These are phyloP conservation scores for Cystofilobasidium macerans DNA, from an alignment of 768 basidiomycete species.

Conservation along the genomic window DNA sequence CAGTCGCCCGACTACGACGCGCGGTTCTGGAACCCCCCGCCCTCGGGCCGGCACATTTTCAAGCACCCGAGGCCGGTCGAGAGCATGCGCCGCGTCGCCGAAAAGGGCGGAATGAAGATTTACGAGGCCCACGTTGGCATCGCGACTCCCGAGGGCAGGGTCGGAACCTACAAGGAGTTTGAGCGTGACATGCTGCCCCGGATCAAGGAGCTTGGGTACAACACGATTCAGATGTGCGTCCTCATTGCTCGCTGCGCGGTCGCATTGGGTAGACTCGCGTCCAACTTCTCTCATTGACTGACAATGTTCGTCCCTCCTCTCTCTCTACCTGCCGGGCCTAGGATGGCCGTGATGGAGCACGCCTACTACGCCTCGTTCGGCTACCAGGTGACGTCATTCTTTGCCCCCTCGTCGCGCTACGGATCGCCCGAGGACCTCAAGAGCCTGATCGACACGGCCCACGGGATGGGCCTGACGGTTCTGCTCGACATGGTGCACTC, in stretches of 20 bases:
- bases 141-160: slow-evolving; percentile 71
- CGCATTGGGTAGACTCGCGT: background rate
- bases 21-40: slow-evolving; percentile 95
- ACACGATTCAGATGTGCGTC: slow-evolving; percentile 69
- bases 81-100: slow-evolving; percentile 48
- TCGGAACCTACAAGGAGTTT: slow-evolving; percentile 95
- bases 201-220: slow-evolving; percentile 87
- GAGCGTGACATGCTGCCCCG: slow-evolving; percentile 69
- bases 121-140: slow-evolving; percentile 99
- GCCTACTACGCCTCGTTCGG: slow-evolving; percentile 98
- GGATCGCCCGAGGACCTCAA: slow-evolving; percentile 88
- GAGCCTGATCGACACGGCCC: slow-evolving; percentile 88
- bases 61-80: slow-evolving; percentile 59
- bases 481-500: slow-evolving; percentile 96
- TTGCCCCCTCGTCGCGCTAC: slow-evolving; percentile 91
- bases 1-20: slow-evolving; percentile 90
- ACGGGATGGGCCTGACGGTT: slow-evolving; percentile 81
- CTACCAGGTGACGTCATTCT: slow-evolving; percentile 95
- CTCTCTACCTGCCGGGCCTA: slow-evolving; percentile 17
- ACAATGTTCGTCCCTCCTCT: background rate
- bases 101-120: slow-evolving; percentile 48
- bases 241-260: background rate
- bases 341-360: slow-evolving; percentile 96
- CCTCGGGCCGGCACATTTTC: slow-evolving; percentile 57
- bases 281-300: background rate